These are phyloP conservation scores for Lentinula aciculospora DNA, from an alignment of 768 basidiomycete species.

Conservation along the genomic window DNA sequence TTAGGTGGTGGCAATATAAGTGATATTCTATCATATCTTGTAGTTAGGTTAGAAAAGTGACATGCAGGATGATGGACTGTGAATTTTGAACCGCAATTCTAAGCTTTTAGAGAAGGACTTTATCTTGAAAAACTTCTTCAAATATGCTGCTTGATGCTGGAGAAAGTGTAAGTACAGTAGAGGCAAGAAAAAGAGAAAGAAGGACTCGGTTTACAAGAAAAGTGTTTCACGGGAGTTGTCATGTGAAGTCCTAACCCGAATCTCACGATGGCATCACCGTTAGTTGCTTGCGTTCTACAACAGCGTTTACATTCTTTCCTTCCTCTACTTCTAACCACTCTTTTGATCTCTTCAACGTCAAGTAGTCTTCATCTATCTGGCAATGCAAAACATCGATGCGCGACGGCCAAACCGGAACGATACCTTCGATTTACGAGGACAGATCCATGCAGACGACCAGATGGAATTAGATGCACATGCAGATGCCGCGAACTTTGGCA, in stretches of 20 bases:
- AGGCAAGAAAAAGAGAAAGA: no score
- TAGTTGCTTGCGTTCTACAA: neutral
- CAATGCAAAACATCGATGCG: constrained; percentile 8
- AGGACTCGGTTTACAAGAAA: no score
- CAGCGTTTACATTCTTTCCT: neutral
- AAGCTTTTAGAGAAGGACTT: no score
- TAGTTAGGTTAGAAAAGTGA: no score
- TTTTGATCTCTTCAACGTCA: neutral
- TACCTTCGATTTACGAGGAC: constrained; percentile 68
- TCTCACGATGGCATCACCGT: neutral
- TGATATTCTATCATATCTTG: no score
- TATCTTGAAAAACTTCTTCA: no score
- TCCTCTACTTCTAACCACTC: neutral
- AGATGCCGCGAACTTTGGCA: constrained; percentile 34
- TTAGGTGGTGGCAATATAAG: no score
- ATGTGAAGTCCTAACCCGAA: neutral
- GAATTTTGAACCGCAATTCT: no score
- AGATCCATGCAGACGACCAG: constrained; percentile 47
- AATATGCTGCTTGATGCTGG: no score
- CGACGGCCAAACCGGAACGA: constrained; percentile 38
- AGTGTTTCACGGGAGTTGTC: no score
- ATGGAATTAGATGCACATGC: constrained; percentile 41
- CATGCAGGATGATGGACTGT: no score
- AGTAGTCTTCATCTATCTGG: neutral
- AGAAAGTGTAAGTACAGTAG: no score